These are phyloP conservation scores for Brassica rapa DNA, from an alignment of 345 rosid genomes.

Conservation along the genomic window DNA sequence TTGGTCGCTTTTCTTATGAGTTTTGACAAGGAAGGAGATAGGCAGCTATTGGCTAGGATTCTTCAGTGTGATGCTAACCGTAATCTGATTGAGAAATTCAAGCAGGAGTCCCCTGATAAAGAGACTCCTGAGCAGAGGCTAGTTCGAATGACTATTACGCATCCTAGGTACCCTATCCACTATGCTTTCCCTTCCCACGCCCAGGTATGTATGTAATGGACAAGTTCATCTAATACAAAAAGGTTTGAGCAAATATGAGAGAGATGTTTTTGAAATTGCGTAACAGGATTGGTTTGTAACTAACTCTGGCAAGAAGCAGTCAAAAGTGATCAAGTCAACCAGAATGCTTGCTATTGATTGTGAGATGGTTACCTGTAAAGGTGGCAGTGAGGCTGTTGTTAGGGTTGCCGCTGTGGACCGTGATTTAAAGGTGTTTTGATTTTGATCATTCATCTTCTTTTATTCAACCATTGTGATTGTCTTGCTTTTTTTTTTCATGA, in stretches of 20 bases:
- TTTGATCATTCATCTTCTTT: neutral
- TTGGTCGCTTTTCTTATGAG: conserved; percentile 64
- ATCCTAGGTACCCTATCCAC: conserved; percentile 47
- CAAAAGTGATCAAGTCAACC: conserved; percentile 50
- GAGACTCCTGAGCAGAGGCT: conserved; percentile 77
- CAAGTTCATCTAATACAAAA: neutral
- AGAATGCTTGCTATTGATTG: conserved; percentile 82
- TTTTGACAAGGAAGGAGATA: conserved; percentile 47
- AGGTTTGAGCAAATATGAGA: neutral
- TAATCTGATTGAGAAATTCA: conserved; percentile 43
- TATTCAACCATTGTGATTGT: neutral
- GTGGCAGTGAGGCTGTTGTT: conserved; percentile 90
- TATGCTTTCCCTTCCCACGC: conserved; percentile 64
- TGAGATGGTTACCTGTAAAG: conserved; percentile 97
- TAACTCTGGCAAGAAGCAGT: conserved; percentile 46
- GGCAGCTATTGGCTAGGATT: conserved; percentile 53
- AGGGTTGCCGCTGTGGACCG: conserved; percentile 75
- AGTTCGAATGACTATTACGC: conserved; percentile 66
- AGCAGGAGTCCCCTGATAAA: conserved; percentile 41
- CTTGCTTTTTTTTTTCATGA: neutral
- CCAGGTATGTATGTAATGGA: conserved; percentile 50
- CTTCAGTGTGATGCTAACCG: conserved; percentile 53
- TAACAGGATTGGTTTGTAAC: conserved; percentile 75
- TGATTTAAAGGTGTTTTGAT: conserved; percentile 53
- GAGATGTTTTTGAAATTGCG: neutral